Evolutionary conservation across 768 basidiomycete genomes (phyloP), one percentile per base, ranked within the genome.

Genomic region (Suillus clintonianus): DNA sequence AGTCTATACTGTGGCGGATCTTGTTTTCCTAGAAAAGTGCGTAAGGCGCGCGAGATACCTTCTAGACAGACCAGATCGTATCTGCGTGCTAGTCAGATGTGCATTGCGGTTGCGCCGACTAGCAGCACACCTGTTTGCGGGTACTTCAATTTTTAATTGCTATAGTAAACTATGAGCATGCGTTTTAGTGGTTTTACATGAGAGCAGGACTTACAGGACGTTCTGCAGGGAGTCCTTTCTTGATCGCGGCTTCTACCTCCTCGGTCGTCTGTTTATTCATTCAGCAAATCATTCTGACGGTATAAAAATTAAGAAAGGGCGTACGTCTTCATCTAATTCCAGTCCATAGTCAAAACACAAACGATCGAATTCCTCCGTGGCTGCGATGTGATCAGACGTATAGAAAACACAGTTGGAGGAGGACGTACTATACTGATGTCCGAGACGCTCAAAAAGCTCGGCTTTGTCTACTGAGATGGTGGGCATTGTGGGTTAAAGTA

Each of bases 81-180:
- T 88, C 97, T 95, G 72, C 11, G 57, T 45, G 64, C 56, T 51
- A 17, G 24, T 45, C 36, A 51, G 47, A 63, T 39, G 60, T 66
- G 60, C 59, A 65, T 41, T 27, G 39, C 10, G 17, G 47, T 11
- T 57, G 36, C 39, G 60, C 59, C 53, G 32, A 60, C 19, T 45
- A 41, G 51, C 70, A 62, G 68, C 74, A 34, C 62, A 87, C 95
- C 95, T 89, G 77, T 99, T 99, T n/a, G 97, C 97, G 51, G 97
- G 96, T 50, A 98, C 86, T 77, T 99, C 97, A 70, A 99, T 97
- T 84, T 99, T 99, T 70, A 99, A 82, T 92, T 97, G 94, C 89
- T 98, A 68, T 55, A 60, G 8, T 42, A 3, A 60, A 37, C 7
- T 13, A 24, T 71, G 56, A 74, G 64, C 6, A 41, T 24, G 27